Evolutionary conservation across 495 filamentous ascomycete species (phyloP).

Genomic region (Bacidia rubella): DNA sequence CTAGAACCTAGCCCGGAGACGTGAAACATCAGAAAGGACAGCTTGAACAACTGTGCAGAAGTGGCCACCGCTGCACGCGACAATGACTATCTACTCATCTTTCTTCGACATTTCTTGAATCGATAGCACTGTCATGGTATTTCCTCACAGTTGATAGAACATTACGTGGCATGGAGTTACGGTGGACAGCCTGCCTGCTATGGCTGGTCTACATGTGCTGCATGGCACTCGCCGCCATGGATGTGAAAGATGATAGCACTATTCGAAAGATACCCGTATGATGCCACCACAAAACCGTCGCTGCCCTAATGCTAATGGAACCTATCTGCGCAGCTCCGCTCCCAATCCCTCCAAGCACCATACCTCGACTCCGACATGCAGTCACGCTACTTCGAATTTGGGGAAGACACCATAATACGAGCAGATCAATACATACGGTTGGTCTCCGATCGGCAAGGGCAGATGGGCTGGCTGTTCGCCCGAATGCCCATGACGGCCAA

Average conservation of each 20-base stretch:
- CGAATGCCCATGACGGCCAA: conserved; percentile 90
- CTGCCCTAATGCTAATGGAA: neutral
- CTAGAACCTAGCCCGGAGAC: neutral
- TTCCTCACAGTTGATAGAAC: no score
- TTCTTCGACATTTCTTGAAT: no score
- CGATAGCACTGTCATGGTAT: neutral
- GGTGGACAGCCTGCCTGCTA: conserved; percentile 9
- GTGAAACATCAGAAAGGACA: neutral
- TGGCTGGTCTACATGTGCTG: conserved; percentile 18
- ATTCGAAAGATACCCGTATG: conserved; percentile 47
- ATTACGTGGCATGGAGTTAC: conserved; percentile 5
- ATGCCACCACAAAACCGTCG: neutral
- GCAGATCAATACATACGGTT: conserved; percentile 93
- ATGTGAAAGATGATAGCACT: conserved; percentile 33
- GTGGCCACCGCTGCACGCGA: conserved; percentile 5
- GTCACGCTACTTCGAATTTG: conserved; percentile 99
- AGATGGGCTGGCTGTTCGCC: conserved; percentile 86
- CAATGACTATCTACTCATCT: neutral
- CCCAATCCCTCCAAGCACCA: conserved; percentile 33
- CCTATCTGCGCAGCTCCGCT: conserved; percentile 2
- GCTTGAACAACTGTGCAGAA: neutral
- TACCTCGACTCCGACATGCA: conserved; percentile 98
- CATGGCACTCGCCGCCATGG: conserved; percentile 11
- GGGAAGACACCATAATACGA: conserved; percentile 85
- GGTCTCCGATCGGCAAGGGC: conserved; percentile 77